Evolutionary conservation across 352 stramenopile species (phyloP).

Genomic region (Thraustotheca clavata): DNA sequence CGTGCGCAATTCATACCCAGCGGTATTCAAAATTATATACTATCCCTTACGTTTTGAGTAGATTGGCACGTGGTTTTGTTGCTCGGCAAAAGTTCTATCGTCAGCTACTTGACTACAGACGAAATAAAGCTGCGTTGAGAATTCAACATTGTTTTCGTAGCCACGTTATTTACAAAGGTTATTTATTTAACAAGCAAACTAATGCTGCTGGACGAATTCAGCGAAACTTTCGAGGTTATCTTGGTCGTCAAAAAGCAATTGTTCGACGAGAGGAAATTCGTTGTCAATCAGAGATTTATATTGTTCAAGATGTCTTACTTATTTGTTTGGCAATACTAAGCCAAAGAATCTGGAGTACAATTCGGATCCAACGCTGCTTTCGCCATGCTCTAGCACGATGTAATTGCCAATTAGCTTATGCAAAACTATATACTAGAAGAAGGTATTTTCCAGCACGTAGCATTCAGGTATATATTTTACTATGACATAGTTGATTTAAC

Average conservation of each 20-base stretch:
- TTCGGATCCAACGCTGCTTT: constrained; percentile 1
- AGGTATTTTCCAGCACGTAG: constrained; percentile 3
- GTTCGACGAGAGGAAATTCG: not conserved
- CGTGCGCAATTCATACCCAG: not conserved
- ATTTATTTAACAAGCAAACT: constrained; percentile 5
- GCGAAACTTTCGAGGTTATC: not conserved
- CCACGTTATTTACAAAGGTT: not conserved
- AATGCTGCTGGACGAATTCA: not conserved
- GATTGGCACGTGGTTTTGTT: not conserved
- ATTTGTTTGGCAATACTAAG: not conserved
- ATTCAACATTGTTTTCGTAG: constrained; percentile 3
- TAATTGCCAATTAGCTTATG: not conserved
- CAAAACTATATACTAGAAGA: not conserved
- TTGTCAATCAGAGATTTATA: not conserved
- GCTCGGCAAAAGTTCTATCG: not conserved
- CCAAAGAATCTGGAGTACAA: not conserved
- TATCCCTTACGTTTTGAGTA: not conserved
- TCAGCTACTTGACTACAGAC: not conserved
- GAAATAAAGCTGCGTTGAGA: not conserved
- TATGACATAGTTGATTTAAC: not conserved
- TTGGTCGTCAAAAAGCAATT: not conserved
- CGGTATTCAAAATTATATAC: not conserved
- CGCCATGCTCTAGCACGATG: not conserved
- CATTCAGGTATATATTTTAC: not conserved
- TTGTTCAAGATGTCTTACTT: not conserved